Evolutionary conservation across 2,329 filamentous ascomycete genomes (phyloP).

Genomic region (Trichoderma citrinoviride): DNA sequence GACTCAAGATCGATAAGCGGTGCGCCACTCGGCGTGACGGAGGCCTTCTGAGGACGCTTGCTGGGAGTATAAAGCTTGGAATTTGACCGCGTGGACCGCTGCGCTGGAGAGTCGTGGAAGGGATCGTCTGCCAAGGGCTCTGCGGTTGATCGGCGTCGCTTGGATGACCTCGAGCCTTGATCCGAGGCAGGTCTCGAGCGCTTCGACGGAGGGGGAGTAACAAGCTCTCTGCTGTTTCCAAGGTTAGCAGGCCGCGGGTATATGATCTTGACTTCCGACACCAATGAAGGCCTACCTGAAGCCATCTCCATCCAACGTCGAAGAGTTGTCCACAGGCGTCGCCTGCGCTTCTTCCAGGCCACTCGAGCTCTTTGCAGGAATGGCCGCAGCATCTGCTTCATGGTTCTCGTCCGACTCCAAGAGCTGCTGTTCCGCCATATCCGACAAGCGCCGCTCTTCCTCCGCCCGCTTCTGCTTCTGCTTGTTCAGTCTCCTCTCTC

Average conservation of each 20-base stretch:
- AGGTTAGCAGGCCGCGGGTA: slow-evolving; percentile 21
- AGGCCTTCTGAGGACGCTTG: neutral
- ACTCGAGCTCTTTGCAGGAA: slow-evolving; percentile 1
- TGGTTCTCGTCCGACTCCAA: slow-evolving; percentile 18
- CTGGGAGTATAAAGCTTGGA: slow-evolving; percentile 18
- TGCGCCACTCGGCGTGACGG: slow-evolving; percentile 12
- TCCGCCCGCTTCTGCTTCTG: slow-evolving; percentile 29
- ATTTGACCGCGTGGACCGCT: slow-evolving; percentile 23
- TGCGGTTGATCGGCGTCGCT: slow-evolving; percentile 22
- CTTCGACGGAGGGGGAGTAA: slow-evolving; percentile 41
- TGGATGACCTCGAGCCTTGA: slow-evolving; percentile 23
- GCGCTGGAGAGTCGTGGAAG: slow-evolving; percentile 28
- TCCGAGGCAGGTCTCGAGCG: slow-evolving; percentile 33
- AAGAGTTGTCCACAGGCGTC: slow-evolving; percentile 20
- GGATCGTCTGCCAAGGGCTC: slow-evolving; percentile 23
- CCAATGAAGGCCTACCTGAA: slow-evolving; percentile 26
- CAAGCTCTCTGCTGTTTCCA: slow-evolving; percentile 31
- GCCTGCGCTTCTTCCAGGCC: neutral
- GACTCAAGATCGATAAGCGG: slow-evolving; percentile 35
- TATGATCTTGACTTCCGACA: neutral
- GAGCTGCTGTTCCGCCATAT: slow-evolving; percentile 26
- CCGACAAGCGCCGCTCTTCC: slow-evolving; percentile 24
- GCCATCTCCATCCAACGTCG: slow-evolving; percentile 20
- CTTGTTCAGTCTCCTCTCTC: slow-evolving; percentile 33
- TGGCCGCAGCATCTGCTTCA: slow-evolving; percentile 24